Evolutionary conservation across 257 asterid genomes (phyloP).

Genomic region (Solanum tarapatanum): DNA sequence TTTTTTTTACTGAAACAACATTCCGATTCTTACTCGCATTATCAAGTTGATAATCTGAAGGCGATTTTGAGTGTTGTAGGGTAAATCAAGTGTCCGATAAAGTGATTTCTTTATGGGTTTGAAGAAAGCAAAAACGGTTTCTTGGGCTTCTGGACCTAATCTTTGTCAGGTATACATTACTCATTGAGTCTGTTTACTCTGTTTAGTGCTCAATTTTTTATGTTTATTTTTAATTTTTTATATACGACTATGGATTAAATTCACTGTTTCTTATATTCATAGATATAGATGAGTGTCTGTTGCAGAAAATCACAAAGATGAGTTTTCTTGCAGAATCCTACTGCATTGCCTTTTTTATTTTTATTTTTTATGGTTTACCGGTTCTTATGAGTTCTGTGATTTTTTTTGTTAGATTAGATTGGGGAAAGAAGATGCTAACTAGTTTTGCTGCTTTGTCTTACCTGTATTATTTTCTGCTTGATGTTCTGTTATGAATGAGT

Average conservation of each 20-base stretch:
- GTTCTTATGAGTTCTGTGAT: background rate
- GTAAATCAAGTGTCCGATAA: background rate
- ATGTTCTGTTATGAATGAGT: background rate
- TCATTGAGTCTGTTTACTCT: background rate
- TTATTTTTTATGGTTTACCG: background rate
- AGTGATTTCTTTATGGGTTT: background rate
- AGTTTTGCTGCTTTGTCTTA: background rate
- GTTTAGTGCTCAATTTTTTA: background rate
- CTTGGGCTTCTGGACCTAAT: conserved; percentile 2
- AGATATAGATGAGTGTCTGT: background rate
- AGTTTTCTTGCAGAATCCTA: background rate
- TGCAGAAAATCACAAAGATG: background rate
- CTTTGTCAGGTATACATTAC: conserved; percentile 9
- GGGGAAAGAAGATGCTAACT: background rate
- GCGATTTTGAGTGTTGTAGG: background rate
- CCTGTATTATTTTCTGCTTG: background rate
- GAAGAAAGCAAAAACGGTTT: background rate
- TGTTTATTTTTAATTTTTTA: background rate
- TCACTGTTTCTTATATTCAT: background rate
- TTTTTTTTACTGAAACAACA: background rate
- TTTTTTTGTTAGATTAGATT: background rate
- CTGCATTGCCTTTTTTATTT: background rate
- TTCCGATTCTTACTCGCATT: background rate
- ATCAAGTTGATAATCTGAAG: background rate
- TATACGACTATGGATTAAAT: background rate